Evolutionary conservation across 352 stramenopile genomes (phyloP).

Genomic region (Peronospora farinosa): DNA sequence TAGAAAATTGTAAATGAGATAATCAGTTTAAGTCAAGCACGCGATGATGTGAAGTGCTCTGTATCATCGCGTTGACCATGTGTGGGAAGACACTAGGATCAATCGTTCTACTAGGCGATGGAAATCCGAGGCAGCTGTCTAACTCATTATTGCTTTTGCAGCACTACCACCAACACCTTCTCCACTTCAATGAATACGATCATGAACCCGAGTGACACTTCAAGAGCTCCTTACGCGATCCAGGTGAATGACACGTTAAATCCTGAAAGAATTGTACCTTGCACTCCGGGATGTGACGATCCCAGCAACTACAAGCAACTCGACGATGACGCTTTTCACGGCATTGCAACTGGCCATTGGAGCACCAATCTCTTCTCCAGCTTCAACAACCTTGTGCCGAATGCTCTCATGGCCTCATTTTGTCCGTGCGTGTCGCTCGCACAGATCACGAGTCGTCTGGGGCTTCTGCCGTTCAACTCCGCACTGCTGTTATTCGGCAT

Average conservation of each 20-base stretch:
- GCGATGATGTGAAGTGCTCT: conserved; percentile 6
- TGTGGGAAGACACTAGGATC: background rate
- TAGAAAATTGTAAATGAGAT: conserved; percentile 5
- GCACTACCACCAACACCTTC: background rate
- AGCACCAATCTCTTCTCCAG: conserved; percentile 34
- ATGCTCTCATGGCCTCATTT: conserved; percentile 39
- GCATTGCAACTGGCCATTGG: conserved; percentile 27
- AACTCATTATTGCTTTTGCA: conserved; percentile 10
- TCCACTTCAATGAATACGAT: conserved; percentile 17
- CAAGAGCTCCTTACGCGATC: conserved; percentile 17
- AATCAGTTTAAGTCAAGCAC: background rate
- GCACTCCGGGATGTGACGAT: conserved; percentile 13
- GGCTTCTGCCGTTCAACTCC: conserved; percentile 35
- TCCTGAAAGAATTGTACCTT: conserved; percentile 9
- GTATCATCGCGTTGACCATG: background rate
- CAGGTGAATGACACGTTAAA: conserved; percentile 19
- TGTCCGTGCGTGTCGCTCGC: conserved; percentile 56
- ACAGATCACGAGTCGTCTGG: conserved; percentile 45
- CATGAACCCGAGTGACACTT: conserved; percentile 15
- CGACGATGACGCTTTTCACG: conserved; percentile 18
- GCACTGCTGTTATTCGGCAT: conserved; percentile 34
- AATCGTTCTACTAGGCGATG: background rate
- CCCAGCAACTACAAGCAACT: conserved; percentile 23
- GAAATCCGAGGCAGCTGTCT: background rate
- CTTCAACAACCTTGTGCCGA: conserved; percentile 41